phyloP scores from a whole-genome alignment of 805 yeast genomes.

The Saturnispora sekii region DNA sequence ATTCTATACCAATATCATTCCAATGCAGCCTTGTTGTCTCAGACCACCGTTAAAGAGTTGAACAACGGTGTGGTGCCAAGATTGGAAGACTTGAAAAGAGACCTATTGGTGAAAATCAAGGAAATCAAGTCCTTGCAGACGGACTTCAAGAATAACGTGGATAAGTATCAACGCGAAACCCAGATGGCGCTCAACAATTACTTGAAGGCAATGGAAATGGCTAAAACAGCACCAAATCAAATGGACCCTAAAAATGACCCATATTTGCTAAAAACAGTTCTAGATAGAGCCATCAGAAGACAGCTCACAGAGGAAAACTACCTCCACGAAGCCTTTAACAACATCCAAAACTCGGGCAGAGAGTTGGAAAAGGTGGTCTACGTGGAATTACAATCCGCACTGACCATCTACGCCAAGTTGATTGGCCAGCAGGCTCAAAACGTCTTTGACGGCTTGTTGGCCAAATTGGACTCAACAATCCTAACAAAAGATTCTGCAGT shows the following conservation, averaged over 20 bases:
- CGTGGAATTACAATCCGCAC: constrained; percentile 74
- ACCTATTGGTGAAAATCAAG: constrained; percentile 71
- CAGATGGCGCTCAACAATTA: constrained; percentile 46
- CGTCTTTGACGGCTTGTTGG: constrained; percentile 54
- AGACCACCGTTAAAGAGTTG: constrained; percentile 50
- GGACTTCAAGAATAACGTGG: constrained; percentile 73
- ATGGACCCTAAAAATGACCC: constrained; percentile 64
- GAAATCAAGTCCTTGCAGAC: constrained; percentile 76
- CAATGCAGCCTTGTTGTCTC: constrained; percentile 48
- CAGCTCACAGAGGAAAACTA: constrained; percentile 80
- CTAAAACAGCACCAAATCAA: constrained; percentile 39
- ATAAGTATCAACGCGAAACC: constrained; percentile 59
- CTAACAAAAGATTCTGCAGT: constrained; percentile 66
- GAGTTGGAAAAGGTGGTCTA: constrained; percentile 85
- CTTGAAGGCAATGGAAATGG: constrained; percentile 52
- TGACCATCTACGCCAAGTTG: constrained; percentile 60
- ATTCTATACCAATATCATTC: constrained; percentile 47
- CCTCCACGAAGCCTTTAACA: constrained; percentile 79
- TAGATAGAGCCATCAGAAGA: constrained; percentile 69
- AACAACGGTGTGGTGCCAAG: constrained; percentile 54
- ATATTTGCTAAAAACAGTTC: constrained; percentile 54
- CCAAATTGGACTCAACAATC: constrained; percentile 59
- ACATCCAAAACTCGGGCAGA: constrained; percentile 78
- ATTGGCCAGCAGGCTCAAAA: constrained; percentile 67
- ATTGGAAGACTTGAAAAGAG: constrained; percentile 60